These are phyloP conservation scores for Leptographium galeiforme DNA, from an alignment of 2,329 filamentous ascomycete genomes.

Conservation along the genomic window DNA sequence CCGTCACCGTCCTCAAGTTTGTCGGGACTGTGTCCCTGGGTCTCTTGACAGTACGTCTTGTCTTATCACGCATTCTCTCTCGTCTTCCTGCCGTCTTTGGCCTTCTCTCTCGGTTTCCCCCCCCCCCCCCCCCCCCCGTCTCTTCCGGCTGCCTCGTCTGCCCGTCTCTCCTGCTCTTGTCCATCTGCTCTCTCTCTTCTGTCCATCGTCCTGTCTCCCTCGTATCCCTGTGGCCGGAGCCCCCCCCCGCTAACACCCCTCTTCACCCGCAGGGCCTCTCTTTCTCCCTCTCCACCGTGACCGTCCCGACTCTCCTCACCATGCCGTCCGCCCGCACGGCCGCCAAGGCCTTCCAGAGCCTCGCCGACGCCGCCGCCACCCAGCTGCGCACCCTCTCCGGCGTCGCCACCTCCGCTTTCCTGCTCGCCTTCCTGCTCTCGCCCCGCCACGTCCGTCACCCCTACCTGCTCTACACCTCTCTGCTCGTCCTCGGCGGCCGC, in stretches of 20 bases:
- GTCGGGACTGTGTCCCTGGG: conserved; percentile 84
- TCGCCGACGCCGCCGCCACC: conserved; percentile 47
- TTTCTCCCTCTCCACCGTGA: conserved; percentile 65
- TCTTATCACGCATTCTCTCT: neutral
- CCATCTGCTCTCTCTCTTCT: neutral
- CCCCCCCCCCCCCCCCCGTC: neutral
- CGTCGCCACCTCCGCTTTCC: conserved; percentile 56
- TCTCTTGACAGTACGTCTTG: conserved; percentile 57
- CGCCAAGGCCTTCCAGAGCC: conserved; percentile 54
- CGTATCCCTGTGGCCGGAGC: neutral
- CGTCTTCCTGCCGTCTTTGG: neutral
- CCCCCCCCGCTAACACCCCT: neutral
- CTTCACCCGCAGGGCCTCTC: conserved; percentile 58
- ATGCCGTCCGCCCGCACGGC: conserved; percentile 65
- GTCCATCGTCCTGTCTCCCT: neutral
- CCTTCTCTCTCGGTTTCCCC: neutral
- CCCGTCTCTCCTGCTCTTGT: neutral
- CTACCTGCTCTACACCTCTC: conserved; percentile 75
- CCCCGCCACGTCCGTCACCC: conserved; percentile 67
- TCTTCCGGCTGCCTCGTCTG: too few species aligned
- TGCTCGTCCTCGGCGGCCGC: conserved; percentile 51
- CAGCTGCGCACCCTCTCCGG: conserved; percentile 56
- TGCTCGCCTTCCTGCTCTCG: conserved; percentile 66
- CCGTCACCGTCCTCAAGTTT: conserved; percentile 75
- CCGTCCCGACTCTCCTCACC: conserved; percentile 66